Evolutionary conservation across 2,329 filamentous ascomycete genomes (phyloP).

Genomic region (Rutstroemia sp.): DNA sequence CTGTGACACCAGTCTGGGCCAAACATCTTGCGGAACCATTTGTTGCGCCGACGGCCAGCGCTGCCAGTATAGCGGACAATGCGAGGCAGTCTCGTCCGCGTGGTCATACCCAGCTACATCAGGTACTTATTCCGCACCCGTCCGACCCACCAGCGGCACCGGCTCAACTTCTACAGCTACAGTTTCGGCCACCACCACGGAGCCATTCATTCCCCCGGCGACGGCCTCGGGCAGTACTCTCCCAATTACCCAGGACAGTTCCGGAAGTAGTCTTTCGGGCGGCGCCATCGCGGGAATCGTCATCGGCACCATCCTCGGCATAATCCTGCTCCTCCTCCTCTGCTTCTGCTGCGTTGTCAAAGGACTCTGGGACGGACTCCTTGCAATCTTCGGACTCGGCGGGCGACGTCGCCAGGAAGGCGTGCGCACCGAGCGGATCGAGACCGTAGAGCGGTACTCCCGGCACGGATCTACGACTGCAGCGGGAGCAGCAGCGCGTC

Average conservation of each 20-base stretch:
- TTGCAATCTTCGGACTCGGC: constrained; percentile 54
- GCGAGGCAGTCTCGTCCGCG: constrained; percentile 15
- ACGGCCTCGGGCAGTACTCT: constrained; percentile 38
- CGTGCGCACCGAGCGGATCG: constrained; percentile 40
- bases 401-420: constrained; percentile 38
- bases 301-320: constrained; percentile 61
- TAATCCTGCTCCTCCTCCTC: constrained; percentile 59
- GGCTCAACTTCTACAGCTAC: constrained; percentile 44
- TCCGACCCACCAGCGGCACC: constrained; percentile 44
- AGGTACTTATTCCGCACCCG: constrained; percentile 33
- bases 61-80: constrained; percentile 39
- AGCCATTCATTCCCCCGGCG: constrained; percentile 43
- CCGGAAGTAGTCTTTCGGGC: constrained; percentile 44
- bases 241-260: constrained; percentile 13
- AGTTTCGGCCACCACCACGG: constrained; percentile 40
- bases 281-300: constrained; percentile 79
- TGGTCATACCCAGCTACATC: constrained; percentile 32
- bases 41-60: constrained; percentile 67
- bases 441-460: constrained; percentile 54
- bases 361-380: constrained; percentile 51
- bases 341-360: constrained; percentile 68
- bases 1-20: constrained; percentile 45
- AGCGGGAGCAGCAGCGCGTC: constrained; percentile 14
- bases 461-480: constrained; percentile 36
- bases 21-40: constrained; percentile 58